Percentiles rank a stretch among this genome's conserved stretches.
Evolutionary conservation across 164 flowering plant species (phyloP).

Genomic region (Macadamia integrifolia): DNA sequence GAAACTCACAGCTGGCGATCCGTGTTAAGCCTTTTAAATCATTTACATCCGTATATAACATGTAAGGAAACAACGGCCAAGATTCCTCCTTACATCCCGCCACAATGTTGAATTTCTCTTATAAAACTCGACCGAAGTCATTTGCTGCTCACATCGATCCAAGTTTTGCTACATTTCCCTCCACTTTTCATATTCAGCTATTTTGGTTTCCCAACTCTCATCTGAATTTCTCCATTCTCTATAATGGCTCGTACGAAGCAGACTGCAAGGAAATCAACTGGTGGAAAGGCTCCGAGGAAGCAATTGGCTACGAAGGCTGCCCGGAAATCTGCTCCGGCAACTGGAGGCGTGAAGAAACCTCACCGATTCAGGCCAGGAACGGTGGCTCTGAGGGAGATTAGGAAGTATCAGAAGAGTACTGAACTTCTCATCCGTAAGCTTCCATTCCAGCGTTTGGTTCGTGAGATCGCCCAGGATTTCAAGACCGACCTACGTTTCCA

Average conservation of each 20-base stretch:
- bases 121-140: neutral
- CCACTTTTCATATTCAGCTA: neutral
- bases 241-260: conserved; percentile 29
- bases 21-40: neutral
- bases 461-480: conserved; percentile 37
- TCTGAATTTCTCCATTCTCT: neutral
- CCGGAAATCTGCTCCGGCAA: conserved; percentile 2
- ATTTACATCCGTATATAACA: neutral
- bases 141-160: neutral
- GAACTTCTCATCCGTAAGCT: conserved; percentile 29
- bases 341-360: conserved; percentile 31
- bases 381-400: conserved; percentile 11
- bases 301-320: conserved; percentile 4
- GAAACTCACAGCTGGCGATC: neutral
- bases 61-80: neutral
- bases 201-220: no score
- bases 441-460: conserved; percentile 30
- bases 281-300: conserved; percentile 26
- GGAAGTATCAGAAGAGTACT: conserved; percentile 21
- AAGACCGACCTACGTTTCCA: conserved; percentile 40
- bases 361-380: conserved; percentile 3
- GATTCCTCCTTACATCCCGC: neutral
- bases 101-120: neutral
- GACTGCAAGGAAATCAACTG: conserved; percentile 28
- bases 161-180: neutral